Conservation (phyloP, 176 grass and related monocot species). For the Dendrocalamus sinicus region DNA sequence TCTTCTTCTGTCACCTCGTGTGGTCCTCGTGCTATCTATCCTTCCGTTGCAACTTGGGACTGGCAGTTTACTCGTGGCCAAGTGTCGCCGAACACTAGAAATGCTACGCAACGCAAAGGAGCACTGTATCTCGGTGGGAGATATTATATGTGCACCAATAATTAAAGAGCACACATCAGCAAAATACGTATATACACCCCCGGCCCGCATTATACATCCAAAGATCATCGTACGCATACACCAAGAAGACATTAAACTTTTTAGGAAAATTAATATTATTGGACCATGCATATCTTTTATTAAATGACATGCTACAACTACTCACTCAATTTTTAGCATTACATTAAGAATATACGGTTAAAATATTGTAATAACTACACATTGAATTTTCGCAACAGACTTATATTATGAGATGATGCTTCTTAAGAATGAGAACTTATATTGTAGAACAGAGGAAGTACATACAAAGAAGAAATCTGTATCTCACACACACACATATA, state of each 20-base stretch:
- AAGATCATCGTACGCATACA: too few species aligned
- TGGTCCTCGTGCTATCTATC: neutral
- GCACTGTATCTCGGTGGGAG: neutral
- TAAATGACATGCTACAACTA: too few species aligned
- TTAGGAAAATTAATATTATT: too few species aligned
- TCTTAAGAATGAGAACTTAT: too few species aligned
- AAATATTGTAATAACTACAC: too few species aligned
- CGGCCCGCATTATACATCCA: too few species aligned
- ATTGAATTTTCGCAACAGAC: too few species aligned
- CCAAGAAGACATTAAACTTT: too few species aligned
- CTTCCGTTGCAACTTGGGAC: neutral
- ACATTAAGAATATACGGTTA: too few species aligned
- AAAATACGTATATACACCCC: neutral
- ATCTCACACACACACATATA: neutral
- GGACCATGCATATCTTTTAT: rapidly evolving
- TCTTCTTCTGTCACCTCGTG: neutral
- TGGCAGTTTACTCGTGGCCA: conserved; percentile 33
- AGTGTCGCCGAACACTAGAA: neutral
- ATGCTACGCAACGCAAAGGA: neutral
- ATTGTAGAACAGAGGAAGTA: too few species aligned
- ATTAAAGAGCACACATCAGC: neutral
- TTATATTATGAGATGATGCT: too few species aligned
- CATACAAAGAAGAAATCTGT: neutral
- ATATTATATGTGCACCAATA: neutral
- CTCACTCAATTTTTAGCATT: too few species aligned